phyloP scores from a whole-genome alignment of 2,329 filamentous ascomycete genomes.

The Fonsecaea erecta region DNA sequence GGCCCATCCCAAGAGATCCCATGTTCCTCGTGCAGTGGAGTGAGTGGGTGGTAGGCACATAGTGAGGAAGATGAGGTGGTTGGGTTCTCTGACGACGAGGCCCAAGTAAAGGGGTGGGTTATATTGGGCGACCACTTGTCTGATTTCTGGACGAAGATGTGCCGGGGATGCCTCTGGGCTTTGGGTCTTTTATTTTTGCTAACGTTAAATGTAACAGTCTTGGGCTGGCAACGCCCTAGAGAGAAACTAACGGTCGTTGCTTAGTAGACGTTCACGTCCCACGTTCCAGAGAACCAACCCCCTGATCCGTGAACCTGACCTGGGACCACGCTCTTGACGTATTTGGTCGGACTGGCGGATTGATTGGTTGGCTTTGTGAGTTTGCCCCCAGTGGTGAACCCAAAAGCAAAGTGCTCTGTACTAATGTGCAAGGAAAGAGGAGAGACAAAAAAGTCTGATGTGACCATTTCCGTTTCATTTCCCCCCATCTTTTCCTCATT shows the following conservation, averaged over 20 bases:
- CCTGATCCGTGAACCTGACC: background rate
- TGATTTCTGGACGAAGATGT: too few relatives aligned
- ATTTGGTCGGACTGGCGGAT: background rate
- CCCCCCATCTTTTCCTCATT: background rate
- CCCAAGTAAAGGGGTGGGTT: background rate
- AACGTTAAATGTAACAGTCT: background rate
- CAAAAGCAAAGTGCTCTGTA: too few relatives aligned
- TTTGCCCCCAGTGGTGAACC: too few relatives aligned
- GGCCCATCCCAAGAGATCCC: background rate
- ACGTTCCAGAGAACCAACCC: too few relatives aligned
- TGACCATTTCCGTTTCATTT: background rate
- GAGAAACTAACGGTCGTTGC: background rate
- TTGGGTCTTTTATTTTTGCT: background rate
- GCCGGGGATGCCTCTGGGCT: background rate
- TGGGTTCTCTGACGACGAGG: background rate
- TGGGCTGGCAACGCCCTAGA: background rate
- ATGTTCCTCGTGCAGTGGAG: background rate
- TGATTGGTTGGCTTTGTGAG: background rate
- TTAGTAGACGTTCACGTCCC: background rate
- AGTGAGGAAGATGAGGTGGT: background rate
- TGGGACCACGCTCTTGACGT: background rate
- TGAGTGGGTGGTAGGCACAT: too few relatives aligned
- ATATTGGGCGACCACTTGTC: background rate
- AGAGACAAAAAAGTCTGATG: background rate
- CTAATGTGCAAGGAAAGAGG: background rate